Conservation (phyloP, 352 stramenopile species). For the Pythium aquatile region DNA sequence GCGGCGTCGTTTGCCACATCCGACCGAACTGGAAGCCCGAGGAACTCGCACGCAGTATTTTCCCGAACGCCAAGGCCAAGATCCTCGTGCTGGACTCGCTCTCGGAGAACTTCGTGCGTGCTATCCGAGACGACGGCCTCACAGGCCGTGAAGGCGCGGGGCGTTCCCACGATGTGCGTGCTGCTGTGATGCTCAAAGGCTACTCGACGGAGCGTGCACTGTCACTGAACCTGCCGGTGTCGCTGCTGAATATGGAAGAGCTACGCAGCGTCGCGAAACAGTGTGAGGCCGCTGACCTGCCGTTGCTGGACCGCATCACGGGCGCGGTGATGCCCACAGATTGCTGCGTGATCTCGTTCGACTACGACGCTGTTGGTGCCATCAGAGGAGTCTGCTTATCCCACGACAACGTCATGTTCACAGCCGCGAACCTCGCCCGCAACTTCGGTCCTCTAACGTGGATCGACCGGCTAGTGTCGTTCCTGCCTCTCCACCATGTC, state of each 20-base stretch:
- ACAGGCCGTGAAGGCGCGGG: background rate
- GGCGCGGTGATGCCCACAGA: conserved; percentile 37
- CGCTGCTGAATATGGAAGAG: conserved; percentile 49
- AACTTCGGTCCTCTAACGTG: conserved; percentile 53
- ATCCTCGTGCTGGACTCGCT: conserved; percentile 63
- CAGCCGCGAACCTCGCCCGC: conserved; percentile 53
- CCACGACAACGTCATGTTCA: conserved; percentile 87
- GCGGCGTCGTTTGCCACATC: conserved; percentile 60
- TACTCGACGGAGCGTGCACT: conserved; percentile 21
- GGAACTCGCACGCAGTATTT: conserved; percentile 55
- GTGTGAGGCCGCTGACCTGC: conserved; percentile 27
- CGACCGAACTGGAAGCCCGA: conserved; percentile 45
- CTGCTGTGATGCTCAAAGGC: conserved; percentile 43
- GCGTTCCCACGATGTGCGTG: conserved; percentile 34
- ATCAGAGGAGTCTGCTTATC: conserved; percentile 58
- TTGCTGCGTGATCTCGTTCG: conserved; percentile 60
- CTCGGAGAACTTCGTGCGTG: conserved; percentile 43
- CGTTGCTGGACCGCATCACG: conserved; percentile 26
- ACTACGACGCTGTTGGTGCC: conserved; percentile 49
- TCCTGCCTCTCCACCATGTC: conserved; percentile 69
- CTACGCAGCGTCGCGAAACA: conserved; percentile 30
- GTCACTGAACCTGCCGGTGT: conserved; percentile 34
- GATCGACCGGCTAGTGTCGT: conserved; percentile 57
- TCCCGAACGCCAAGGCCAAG: conserved; percentile 47
- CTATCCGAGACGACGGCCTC: conserved; percentile 28